Percentiles rank a stretch among this genome's conserved stretches.
phyloP scores from a whole-genome alignment of 1,139 yeast genomes.

The Groenewaldozyma auringiensis region DNA sequence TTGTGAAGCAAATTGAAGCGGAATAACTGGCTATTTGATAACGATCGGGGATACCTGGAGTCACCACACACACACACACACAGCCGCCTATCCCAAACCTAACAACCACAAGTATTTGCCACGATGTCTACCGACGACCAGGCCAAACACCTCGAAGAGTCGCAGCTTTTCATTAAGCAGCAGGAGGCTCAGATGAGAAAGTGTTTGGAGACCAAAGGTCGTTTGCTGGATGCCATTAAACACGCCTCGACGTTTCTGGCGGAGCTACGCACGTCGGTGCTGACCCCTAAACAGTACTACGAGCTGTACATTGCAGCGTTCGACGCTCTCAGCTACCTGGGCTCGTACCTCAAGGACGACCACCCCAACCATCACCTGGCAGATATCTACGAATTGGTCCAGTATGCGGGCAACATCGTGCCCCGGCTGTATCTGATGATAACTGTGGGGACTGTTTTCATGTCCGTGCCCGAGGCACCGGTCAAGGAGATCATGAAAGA shows the following conservation, averaged over 20 bases:
- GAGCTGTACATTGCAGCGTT: conserved; percentile 81
- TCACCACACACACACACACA: no score
- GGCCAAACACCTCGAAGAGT: conserved; percentile 38
- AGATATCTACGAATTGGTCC: conserved; percentile 89
- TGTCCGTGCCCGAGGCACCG: conserved; percentile 73
- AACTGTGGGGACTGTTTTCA: conserved; percentile 85
- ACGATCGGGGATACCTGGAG: no score
- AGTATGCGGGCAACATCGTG: conserved; percentile 83
- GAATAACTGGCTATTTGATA: no score
- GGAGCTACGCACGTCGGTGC: conserved; percentile 67
- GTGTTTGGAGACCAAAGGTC: conserved; percentile 57
- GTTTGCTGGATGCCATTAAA: conserved; percentile 79
- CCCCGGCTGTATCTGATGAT: conserved; percentile 93
- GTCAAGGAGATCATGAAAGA: conserved; percentile 83
- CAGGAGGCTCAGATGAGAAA: conserved; percentile 74
- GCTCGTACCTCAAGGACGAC: conserved; percentile 55
- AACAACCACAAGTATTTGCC: no score
- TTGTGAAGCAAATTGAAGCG: no score
- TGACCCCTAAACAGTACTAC: conserved; percentile 88
- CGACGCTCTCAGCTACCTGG: conserved; percentile 70
- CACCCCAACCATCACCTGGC: conserved; percentile 75
- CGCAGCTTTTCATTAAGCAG: conserved; percentile 52
- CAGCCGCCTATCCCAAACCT: no score
- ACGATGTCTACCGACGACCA: conserved; percentile 17
- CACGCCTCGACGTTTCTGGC: conserved; percentile 78